Conservation (phyloP, 768 basidiomycete genomes). For the Phylloporus rhodoxanthus region DNA sequence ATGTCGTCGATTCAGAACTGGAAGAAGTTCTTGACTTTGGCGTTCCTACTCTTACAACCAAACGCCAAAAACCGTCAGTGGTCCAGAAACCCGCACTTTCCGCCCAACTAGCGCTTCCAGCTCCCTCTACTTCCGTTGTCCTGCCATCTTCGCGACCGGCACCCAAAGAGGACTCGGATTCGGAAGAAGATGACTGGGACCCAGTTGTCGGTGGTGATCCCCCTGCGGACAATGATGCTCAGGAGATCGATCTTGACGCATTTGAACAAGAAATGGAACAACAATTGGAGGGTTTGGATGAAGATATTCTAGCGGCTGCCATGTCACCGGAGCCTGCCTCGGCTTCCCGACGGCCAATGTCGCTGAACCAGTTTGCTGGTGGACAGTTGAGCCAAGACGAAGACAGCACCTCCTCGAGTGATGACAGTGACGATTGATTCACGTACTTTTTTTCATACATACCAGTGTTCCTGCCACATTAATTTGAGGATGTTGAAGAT, state of each 20-base stretch:
- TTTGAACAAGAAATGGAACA: slow-evolving; percentile 34
- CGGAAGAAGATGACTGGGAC: slow-evolving; percentile 53
- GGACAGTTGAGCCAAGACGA: slow-evolving; percentile 37
- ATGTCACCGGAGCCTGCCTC: slow-evolving; percentile 33
- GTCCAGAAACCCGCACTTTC: slow-evolving; percentile 9
- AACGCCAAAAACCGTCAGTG: slow-evolving; percentile 28
- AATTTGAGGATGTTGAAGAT: slow-evolving; percentile 4
- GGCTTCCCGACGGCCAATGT: slow-evolving; percentile 37
- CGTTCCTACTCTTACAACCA: slow-evolving; percentile 36
- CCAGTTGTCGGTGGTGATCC: slow-evolving; percentile 31
- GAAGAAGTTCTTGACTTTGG: slow-evolving; percentile 49
- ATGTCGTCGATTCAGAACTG: slow-evolving; percentile 26
- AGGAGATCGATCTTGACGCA: slow-evolving; percentile 33
- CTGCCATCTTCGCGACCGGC: slow-evolving; percentile 27
- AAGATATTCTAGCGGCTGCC: slow-evolving; percentile 46
- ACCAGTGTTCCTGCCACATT: slow-evolving; percentile 4
- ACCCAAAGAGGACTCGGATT: slow-evolving; percentile 33
- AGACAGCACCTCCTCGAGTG: slow-evolving; percentile 49
- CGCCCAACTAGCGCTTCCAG: slow-evolving; percentile 38
- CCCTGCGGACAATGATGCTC: slow-evolving; percentile 23
- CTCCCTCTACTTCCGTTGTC: slow-evolving; percentile 25
- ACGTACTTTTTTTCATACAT: slow-evolving; percentile 3
- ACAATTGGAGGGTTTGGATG: slow-evolving; percentile 38
- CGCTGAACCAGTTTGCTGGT: slow-evolving; percentile 45
- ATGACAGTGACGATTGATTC: slow-evolving; percentile 47